Evolutionary conservation across 169 alveolate genomes (phyloP).

Genomic region (Pseudocohnilembus persalinus): DNA sequence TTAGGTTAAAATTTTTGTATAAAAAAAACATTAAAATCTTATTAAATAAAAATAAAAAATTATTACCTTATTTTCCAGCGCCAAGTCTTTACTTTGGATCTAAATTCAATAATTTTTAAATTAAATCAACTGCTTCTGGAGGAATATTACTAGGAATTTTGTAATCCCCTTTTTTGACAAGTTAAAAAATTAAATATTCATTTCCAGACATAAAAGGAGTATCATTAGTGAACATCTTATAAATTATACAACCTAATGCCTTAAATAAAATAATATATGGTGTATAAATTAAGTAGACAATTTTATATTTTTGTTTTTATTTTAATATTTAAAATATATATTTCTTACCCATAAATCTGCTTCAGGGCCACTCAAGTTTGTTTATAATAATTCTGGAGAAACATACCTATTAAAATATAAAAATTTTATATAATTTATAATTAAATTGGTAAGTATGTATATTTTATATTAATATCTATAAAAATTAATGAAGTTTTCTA

Average conservation of each 20-base stretch:
- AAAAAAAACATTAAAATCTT: no score
- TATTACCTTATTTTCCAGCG: slow-evolving; percentile 39
- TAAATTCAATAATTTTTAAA: slow-evolving; percentile 44
- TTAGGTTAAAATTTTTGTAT: no score
- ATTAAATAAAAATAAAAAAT: neutral
- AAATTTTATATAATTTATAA: no score
- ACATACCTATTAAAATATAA: slow-evolving; percentile 45
- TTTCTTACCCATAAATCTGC: slow-evolving; percentile 87
- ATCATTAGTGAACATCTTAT: slow-evolving; percentile 73
- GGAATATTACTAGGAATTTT: slow-evolving; percentile 51
- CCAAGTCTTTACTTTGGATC: slow-evolving; percentile 72
- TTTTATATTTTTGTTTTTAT: no score
- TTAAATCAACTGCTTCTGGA: slow-evolving; percentile 50
- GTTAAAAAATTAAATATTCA: slow-evolving; percentile 49
- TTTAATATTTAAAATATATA: no score
- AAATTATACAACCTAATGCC: slow-evolving; percentile 79
- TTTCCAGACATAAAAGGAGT: slow-evolving; percentile 71
- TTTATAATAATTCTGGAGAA: slow-evolving; percentile 80
- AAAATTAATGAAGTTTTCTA: no score
- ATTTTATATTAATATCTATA: no score
- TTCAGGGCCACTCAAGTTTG: slow-evolving; percentile 62
- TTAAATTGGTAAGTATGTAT: no score
- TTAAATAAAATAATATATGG: no score
- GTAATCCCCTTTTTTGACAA: slow-evolving; percentile 38
- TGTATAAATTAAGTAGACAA: no score